A percentile compares a stretch with the other conserved stretches of the same genome.
Conservation (phyloP, 345 rosid species). For the Aethionema arabicum region DNA sequence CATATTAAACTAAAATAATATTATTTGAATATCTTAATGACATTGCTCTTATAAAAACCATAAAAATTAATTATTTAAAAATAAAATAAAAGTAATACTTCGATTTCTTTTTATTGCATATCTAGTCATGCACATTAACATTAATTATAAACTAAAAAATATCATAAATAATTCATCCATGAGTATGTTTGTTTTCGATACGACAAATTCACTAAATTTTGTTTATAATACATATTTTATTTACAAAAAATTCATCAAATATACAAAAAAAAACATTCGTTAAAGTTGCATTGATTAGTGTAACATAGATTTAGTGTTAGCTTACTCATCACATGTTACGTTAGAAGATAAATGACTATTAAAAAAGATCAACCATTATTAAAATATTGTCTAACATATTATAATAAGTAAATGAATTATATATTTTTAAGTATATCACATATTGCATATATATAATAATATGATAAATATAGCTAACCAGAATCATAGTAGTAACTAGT, state of each 20-base stretch:
- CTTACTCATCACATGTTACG: conserved; percentile 9
- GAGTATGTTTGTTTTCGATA: conserved; percentile 31
- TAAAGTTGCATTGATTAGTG: not conserved
- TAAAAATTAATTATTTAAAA: no score
- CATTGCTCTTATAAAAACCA: not conserved
- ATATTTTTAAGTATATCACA: no score
- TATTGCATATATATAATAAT: no score
- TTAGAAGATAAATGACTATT: no score
- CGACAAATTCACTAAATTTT: conserved; percentile 20
- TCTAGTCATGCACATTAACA: conserved; percentile 36
- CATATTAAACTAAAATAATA: not conserved
- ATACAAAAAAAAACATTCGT: not conserved
- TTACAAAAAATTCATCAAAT: not conserved
- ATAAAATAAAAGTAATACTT: no score
- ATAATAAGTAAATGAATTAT: no score
- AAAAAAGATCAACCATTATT: no score
- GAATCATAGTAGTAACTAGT: no score
- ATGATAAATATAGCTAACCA: no score
- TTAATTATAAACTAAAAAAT: conserved; percentile 12
- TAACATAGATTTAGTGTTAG: conserved; percentile 1
- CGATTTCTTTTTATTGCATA: no score
- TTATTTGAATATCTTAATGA: not conserved
- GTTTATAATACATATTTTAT: not conserved
- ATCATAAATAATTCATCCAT: conserved; percentile 21
- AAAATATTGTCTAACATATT: no score